Evolutionary conservation across 2,329 filamentous ascomycete species (phyloP), one percentile per base, ranked within the genome.

Genomic region (Cercospora zeae-maydis): DNA sequence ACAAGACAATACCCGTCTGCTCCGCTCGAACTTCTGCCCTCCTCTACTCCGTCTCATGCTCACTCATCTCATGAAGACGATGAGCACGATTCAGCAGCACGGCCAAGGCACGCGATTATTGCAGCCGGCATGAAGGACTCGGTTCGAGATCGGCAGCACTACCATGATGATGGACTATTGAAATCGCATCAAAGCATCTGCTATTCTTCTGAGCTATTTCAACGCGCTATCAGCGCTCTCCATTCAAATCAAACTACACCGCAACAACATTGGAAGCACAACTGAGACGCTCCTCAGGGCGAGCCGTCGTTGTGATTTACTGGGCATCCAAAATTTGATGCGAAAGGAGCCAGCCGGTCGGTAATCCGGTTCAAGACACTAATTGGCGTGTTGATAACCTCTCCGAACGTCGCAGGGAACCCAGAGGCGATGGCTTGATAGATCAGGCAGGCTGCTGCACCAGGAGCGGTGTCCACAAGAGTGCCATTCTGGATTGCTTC

Each of bases 391-490:
- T 59, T 59, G 16, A 64, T 62, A 16, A 61, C 65, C 21, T 64
- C 61, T 8, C 67, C 34, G 13, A 59, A 53, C 10, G 64, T 55
- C 13, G 66, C 66, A 5, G 39, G 69, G 24, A 66, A 65, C 47
- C 74, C 69, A 2, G 74, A 75, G 11, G 69, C 63, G 13, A 80
- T 65, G 6, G 79, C 65, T 69, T 80, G 78, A 69, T 80, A 81
- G 27, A 80, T 59, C 63, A 80, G 65, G 63, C 79, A 81, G 16
- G 73, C 51, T 8, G 76, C 56, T 53, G 73, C 72, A 2, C 58
- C 51, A 1, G 71, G 63, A 4, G 66, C 71, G 5, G 68, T 66
- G 30, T 68, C 63, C 4, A 68, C 67, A 9, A 79, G 59, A 58
- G 70, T 76, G 14, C 78, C 77, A 42, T 78, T 69, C 54, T 67